Conservation (phyloP, 2,329 filamentous ascomycete genomes). For the Pyrenophora graminea region DNA sequence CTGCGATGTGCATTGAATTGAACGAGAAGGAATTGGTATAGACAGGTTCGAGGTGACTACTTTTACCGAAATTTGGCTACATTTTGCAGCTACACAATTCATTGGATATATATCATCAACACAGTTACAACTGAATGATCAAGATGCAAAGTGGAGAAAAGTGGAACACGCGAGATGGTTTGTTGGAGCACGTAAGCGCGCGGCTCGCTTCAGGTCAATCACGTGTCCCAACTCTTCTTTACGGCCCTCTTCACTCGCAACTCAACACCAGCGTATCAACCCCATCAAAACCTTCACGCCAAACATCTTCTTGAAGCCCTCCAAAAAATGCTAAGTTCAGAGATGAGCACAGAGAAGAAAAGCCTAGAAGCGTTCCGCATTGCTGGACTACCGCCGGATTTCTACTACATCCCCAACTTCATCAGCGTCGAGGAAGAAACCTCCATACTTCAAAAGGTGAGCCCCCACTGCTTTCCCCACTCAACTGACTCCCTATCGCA, state of each 20-base stretch:
- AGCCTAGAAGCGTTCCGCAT: slow-evolving; percentile 48
- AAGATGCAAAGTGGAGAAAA: too few species aligned
- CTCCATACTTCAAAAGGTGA: slow-evolving; percentile 70
- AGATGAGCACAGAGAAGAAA: neutral
- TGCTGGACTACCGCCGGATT: slow-evolving; percentile 61
- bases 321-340: neutral
- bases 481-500: neutral
- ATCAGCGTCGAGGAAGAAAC: slow-evolving; percentile 76
- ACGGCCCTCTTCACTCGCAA: too few species aligned
- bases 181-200: too few species aligned
- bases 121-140: neutral
- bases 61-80: neutral
- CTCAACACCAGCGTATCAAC: too few species aligned
- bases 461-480: neutral
- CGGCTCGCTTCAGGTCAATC: too few species aligned
- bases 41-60: too few species aligned
- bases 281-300: too few species aligned
- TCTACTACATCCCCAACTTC: slow-evolving; percentile 88
- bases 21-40: too few species aligned
- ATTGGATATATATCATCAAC: neutral
- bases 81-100: neutral
- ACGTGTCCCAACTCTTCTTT: too few species aligned
- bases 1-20: too few species aligned
- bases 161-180: too few species aligned
- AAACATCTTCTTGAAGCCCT: too few species aligned